Evolutionary conservation across 441 rosid species (phyloP).

Genomic region (Pelargonium australe): DNA sequence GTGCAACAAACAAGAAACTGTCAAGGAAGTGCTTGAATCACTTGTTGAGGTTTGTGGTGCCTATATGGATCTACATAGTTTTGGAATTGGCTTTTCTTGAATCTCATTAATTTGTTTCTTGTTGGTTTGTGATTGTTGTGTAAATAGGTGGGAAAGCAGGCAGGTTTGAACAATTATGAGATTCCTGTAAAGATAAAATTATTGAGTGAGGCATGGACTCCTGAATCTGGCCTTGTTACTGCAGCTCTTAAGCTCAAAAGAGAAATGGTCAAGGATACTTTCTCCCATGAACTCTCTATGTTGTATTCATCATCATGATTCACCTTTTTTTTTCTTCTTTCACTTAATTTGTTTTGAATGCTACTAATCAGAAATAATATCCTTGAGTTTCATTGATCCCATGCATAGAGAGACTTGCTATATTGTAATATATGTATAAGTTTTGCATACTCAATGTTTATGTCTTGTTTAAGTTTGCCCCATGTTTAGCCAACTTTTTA

Average conservation of each 20-base stretch:
- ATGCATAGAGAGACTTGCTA: too few relatives aligned
- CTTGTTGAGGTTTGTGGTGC: slow-evolving; percentile 35
- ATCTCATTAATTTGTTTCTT: neutral
- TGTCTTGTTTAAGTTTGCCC: too few relatives aligned
- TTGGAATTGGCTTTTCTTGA: neutral
- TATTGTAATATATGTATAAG: too few relatives aligned
- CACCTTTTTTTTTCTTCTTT: too few relatives aligned
- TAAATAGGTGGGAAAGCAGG: slow-evolving; percentile 62
- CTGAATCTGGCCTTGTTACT: slow-evolving; percentile 84
- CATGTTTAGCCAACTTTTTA: too few relatives aligned
- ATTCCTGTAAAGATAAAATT: slow-evolving; percentile 77
- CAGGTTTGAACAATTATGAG: slow-evolving; percentile 72
- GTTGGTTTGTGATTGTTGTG: neutral
- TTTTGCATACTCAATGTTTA: too few relatives aligned
- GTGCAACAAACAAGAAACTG: slow-evolving; percentile 51
- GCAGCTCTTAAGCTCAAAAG: slow-evolving; percentile 93
- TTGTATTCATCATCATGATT: slow-evolving; percentile 30
- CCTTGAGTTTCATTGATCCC: too few relatives aligned
- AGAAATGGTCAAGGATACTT: slow-evolving; percentile 59
- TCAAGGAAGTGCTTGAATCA: slow-evolving; percentile 69
- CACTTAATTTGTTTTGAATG: too few relatives aligned
- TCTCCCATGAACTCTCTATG: slow-evolving; percentile 59
- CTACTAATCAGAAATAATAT: too few relatives aligned
- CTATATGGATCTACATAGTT: too few relatives aligned
- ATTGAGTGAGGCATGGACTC: slow-evolving; percentile 76